phyloP scores from a whole-genome alignment of 495 filamentous ascomycete genomes.

The Clohesyomyces aquaticus region DNA sequence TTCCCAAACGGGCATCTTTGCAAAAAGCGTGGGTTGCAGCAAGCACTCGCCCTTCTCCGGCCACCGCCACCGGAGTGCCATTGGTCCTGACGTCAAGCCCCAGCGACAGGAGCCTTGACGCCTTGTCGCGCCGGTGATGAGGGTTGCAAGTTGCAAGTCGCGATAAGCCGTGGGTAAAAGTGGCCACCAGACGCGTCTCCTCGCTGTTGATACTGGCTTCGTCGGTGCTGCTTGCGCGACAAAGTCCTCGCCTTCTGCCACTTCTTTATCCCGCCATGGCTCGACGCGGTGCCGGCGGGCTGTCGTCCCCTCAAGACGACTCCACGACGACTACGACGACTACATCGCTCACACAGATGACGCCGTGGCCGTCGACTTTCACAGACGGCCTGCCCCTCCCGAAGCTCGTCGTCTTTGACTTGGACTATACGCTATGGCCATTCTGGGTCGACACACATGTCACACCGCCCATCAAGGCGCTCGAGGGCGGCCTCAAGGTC shows the following conservation, averaged over 20 bases:
- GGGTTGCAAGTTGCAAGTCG: too few species aligned
- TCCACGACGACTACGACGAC: constrained; percentile 28
- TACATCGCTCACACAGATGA: constrained; percentile 14
- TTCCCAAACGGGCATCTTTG: too few species aligned
- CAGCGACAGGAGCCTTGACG: background rate
- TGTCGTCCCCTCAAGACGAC: background rate
- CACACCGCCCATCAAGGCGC: constrained; percentile 72
- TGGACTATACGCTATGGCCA: constrained; percentile 97
- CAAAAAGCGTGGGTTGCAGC: too few species aligned
- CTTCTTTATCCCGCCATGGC: constrained; percentile 9
- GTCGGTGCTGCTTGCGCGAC: background rate
- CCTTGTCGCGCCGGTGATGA: too few species aligned
- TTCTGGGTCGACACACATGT: constrained; percentile 97
- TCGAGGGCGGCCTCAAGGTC: constrained; percentile 42
- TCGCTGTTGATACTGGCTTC: background rate
- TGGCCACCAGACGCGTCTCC: background rate
- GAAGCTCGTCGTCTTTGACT: constrained; percentile 85
- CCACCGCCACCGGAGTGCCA: background rate
- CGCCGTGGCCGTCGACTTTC: constrained; percentile 58
- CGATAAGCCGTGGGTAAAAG: too few species aligned
- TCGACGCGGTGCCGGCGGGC: constrained; percentile 2
- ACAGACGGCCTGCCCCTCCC: constrained; percentile 80
- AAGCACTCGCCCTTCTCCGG: background rate
- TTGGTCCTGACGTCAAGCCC: background rate
- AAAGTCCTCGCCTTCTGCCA: background rate